Evolutionary conservation across 2,329 filamentous ascomycete genomes (phyloP), one percentile per base, ranked within the genome.

Genomic region (Aspergillus sp.): DNA sequence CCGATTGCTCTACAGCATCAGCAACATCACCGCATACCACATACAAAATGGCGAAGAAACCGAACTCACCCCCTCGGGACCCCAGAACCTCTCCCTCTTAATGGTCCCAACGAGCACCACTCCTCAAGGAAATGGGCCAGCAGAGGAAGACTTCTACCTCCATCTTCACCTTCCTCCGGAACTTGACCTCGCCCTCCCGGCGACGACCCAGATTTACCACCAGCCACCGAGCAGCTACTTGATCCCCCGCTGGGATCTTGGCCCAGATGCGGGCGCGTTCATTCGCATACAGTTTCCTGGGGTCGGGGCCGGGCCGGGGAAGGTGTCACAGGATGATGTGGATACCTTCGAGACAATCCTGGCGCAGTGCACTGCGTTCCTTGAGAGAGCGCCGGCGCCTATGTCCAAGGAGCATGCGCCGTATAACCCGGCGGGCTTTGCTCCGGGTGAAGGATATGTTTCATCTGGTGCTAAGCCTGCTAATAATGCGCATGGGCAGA

Each of bases 331-430:
- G 67, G 90, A 97, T 65, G 91, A 96, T 66, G 78, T 95, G 38
- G 90, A 96, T 64, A 97, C 91, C 0, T 97, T 96, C 62, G 91
- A 97, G 74, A 96, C 91, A 3, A 97, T 97, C 55, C 78, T 97
- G 44, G 91, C 91, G n/a, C 90, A 97, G 71, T 97, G 91, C 69
- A 97, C 91, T 2, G 88, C 91, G 2, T 97, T 98, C 67, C 80
- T 95, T 4, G 91, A 97, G 68, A 83, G 90, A 41, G 85, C 88
- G 7, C 76, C 84, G 37, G 82, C 87, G 5, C 83, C 41, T 42
- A 17, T 39, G 10, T 27, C 75, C 5, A 66, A 69, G 47, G 56
- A 63, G 43, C 56, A 66, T 50, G 60, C 66, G 27, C 57, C 65
- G 1, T 97, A 97, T 69, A 90, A 96, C 63, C 91, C 91, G 0